Evolutionary conservation across 2,329 filamentous ascomycete genomes (phyloP).

Genomic region (Byssochlamys sp.): DNA sequence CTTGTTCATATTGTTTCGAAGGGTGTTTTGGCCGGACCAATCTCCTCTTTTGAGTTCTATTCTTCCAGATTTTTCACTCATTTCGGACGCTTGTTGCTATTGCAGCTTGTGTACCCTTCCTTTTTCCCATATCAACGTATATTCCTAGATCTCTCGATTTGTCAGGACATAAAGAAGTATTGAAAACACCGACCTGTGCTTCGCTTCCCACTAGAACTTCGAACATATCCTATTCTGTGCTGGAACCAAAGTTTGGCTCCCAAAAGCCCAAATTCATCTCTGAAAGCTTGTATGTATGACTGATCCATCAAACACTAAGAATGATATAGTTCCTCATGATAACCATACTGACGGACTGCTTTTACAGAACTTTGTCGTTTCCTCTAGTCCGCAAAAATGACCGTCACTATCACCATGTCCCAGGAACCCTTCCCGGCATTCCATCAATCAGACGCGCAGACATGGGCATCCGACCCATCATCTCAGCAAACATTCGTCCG

Average conservation of each 20-base stretch:
- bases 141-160: neutral
- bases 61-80: neutral
- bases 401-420: neutral
- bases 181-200: neutral
- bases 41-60: neutral
- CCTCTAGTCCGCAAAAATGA: neutral
- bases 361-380: neutral
- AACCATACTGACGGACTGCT: neutral
- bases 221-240: neutral
- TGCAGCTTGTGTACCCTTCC: neutral
- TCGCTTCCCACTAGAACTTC: neutral
- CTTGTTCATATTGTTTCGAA: neutral
- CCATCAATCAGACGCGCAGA: neutral
- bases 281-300: neutral
- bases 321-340: neutral
- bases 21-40: neutral
- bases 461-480: neutral
- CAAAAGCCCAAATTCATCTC: neutral
- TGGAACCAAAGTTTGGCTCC: neutral
- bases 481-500: neutral
- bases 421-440: neutral
- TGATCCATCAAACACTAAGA: neutral
- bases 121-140: neutral
- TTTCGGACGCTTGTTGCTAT: neutral
- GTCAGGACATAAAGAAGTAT: neutral